A percentile compares a stretch with the other conserved stretches of the same genome.
Conservation (phyloP, 2,329 filamentous ascomycete genomes). For the Pseudocercospora musae region DNA sequence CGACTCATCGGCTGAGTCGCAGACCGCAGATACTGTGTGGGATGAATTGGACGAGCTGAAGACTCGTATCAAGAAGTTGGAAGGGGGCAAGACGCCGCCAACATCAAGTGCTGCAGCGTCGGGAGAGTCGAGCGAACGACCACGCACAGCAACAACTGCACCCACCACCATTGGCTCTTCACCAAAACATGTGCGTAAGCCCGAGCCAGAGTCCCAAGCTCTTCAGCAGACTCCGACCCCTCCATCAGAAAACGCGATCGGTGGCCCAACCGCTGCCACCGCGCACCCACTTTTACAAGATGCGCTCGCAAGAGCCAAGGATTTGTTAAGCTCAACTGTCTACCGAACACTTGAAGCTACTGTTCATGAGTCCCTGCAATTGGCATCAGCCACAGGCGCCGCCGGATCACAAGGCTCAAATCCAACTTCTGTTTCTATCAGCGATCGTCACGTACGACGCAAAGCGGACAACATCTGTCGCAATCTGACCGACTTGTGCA, state of each 20-base stretch:
- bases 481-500: constrained; percentile 85
- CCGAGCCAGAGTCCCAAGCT: constrained; percentile 31
- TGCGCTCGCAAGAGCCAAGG: constrained; percentile 74
- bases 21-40: constrained; percentile 89
- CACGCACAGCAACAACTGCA: constrained; percentile 85
- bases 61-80: constrained; percentile 83
- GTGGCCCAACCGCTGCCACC: constrained; percentile 49
- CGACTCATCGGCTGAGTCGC: constrained; percentile 74
- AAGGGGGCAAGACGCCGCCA: constrained; percentile 78
- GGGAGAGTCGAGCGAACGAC: constrained; percentile 72
- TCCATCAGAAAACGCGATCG: constrained; percentile 31
- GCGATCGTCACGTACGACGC: constrained; percentile 80
- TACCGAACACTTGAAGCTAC: constrained; percentile 78
- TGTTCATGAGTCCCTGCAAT: constrained; percentile 72
- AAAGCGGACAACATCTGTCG: constrained; percentile 93
- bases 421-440: constrained; percentile 65
- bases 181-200: constrained; percentile 63
- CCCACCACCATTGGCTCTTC: constrained; percentile 88
- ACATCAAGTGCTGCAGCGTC: constrained; percentile 75
- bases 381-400: constrained; percentile 74
- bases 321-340: constrained; percentile 65
- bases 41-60: constrained; percentile 96
- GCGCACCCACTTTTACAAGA: constrained; percentile 75
- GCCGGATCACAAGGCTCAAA: constrained; percentile 60
- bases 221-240: constrained; percentile 10